Base-by-base conservation (phyloP, 2,329 filamentous ascomycete species). In the Onygenales sp. region DNA sequence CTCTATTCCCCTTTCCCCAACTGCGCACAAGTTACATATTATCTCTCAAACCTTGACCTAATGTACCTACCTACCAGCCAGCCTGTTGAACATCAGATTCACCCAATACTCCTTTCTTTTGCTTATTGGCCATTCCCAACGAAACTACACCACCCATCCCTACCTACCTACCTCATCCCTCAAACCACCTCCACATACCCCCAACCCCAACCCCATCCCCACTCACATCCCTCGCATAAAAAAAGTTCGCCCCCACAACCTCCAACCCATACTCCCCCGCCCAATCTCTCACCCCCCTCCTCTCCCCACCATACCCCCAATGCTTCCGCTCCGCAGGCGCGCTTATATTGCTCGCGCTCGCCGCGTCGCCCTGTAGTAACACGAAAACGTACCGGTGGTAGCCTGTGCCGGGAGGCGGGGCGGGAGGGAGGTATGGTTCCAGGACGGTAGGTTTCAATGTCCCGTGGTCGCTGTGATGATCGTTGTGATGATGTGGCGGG, bases 321-420 rank as follows among this genome's bases (percentile, higher is more conserved):
- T 80, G 75, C 64, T 76, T 69, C 38, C 78, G 65, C n/a, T 76
- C 71, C 49, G 67, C 64, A 0, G 80, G 79, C 55, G 65, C 71
- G 13, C 64, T 73, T 55, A 80, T 58, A 31, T 55, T 48, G 11
- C 36, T 27, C 11, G 59, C 53, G 55, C 73, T 61, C 49, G 63
- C 11, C 67, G 73, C 58, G 64, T 65, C 60, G 1, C 67, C 69
- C 50, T 65, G 73, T 54, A 81, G 68, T 6, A 78, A 69, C 4
- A 80, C 66, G 57, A 82, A 79, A 3, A 82, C 75, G 62, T 82
- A 82, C 51, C 80, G 70, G 60, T 82, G 79, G 59, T 76, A 75
- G 2, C 78, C 78, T 0, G 79, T 82, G 65, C 78, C 77, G 6
- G 72, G 66, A 0, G 79, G 80, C 33, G 80, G 79, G 5, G 72